Evolutionary conservation across 164 flowering plant species (phyloP).

Genomic region (Annona cherimola): DNA sequence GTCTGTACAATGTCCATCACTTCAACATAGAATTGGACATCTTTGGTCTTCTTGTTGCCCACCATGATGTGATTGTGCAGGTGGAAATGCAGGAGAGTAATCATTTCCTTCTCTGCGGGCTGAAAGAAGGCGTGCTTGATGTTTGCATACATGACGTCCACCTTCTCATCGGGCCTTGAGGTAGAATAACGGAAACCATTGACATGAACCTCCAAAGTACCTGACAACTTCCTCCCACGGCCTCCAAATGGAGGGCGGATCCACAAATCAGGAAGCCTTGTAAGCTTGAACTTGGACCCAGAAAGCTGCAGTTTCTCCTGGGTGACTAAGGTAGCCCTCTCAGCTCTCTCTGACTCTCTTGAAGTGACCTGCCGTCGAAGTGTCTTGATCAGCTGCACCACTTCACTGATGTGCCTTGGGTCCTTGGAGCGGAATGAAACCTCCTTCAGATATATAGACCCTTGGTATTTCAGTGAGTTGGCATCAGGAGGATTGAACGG

Average conservation of each 20-base stretch:
- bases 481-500: slow-evolving; percentile 62
- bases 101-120: slow-evolving; percentile 83
- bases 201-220: slow-evolving; percentile 62
- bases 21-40: slow-evolving; percentile 77
- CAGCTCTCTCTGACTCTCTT: slow-evolving; percentile 82
- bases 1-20: slow-evolving; percentile 91
- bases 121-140: slow-evolving; percentile 85
- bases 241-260: slow-evolving; percentile 74
- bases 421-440: slow-evolving; percentile 83
- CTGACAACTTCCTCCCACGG: slow-evolving; percentile 62
- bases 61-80: slow-evolving; percentile 90
- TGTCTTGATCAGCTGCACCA: slow-evolving; percentile 65
- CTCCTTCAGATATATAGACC: slow-evolving; percentile 70
- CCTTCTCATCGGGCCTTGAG: slow-evolving; percentile 58
- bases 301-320: slow-evolving; percentile 75
- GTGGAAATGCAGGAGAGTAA: slow-evolving; percentile 71
- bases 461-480: slow-evolving; percentile 47
- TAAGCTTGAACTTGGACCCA: slow-evolving; percentile 52
- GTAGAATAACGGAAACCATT: slow-evolving; percentile 80
- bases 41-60: slow-evolving; percentile 79
- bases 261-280: slow-evolving; percentile 61
- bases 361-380: slow-evolving; percentile 66
- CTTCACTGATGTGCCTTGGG: slow-evolving; percentile 72
- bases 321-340: slow-evolving; percentile 79
- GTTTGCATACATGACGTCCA: slow-evolving; percentile 65